These are phyloP conservation scores for Neonectria sp. DNA, from an alignment of 2,329 filamentous ascomycete genomes.

Conservation along the genomic window DNA sequence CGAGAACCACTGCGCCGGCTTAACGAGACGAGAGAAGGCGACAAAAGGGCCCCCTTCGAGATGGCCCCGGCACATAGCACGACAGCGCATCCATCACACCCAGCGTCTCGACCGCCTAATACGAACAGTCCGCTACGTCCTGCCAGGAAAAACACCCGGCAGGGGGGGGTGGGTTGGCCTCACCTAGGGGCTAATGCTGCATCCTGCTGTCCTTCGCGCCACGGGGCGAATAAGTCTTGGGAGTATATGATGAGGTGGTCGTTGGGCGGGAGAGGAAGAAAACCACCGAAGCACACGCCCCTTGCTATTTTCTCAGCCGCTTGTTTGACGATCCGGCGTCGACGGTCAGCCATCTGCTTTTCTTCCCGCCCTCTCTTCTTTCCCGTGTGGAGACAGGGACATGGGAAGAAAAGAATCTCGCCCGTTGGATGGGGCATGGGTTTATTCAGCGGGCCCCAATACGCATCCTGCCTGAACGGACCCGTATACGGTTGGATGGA, in stretches of 20 bases:
- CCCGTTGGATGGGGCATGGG: constrained; percentile 25
- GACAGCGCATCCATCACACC: constrained; percentile 42
- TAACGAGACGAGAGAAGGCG: constrained; percentile 5
- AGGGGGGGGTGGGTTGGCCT: constrained; percentile 6
- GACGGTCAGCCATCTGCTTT: constrained; percentile 14
- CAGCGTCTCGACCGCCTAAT: constrained; percentile 31
- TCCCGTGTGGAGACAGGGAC: constrained; percentile 15
- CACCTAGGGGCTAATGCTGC: constrained; percentile 23
- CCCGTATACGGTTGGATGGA: neutral
- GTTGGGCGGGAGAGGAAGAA: neutral
- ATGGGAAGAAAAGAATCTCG: neutral
- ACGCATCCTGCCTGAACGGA: constrained; percentile 2
- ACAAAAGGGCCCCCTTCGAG: constrained; percentile 1
- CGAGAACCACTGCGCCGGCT: constrained; percentile 30
- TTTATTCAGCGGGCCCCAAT: constrained; percentile 28
- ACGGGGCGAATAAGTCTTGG: constrained; percentile 8
- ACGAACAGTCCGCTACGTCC: constrained; percentile 33
- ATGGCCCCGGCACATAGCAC: constrained; percentile 37
- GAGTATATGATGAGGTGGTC: neutral
- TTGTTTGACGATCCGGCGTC: constrained; percentile 5
- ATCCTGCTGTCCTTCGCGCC: constrained; percentile 30
- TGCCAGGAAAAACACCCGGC: too few relatives aligned
- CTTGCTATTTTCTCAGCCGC: neutral
- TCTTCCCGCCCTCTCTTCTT: neutral
- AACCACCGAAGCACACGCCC: neutral